Conservation (phyloP, 192 early-diverging fungal species). For the Geranomyces variabilis region DNA sequence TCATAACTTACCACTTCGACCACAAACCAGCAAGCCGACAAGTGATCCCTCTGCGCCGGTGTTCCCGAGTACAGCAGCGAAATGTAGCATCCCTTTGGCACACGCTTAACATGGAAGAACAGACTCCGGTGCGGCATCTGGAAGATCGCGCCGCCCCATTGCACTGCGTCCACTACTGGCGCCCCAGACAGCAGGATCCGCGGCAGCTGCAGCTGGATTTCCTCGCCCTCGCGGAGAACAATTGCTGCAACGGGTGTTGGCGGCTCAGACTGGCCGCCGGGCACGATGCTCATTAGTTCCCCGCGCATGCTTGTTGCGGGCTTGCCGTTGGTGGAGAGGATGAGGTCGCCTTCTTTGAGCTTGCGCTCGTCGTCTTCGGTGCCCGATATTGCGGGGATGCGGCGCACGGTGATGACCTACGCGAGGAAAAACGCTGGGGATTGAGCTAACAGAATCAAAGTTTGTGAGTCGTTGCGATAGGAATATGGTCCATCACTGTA, state of each 20-base stretch:
- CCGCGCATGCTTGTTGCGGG: conserved; percentile 34
- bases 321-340: conserved; percentile 32
- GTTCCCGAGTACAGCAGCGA: conserved; percentile 48
- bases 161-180: conserved; percentile 33
- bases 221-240: conserved; percentile 34
- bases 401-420: conserved; percentile 37
- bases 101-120: conserved; percentile 45
- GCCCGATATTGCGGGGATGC: conserved; percentile 28
- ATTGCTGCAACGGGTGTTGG: conserved; percentile 19
- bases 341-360: conserved; percentile 36
- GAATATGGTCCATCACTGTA: conserved; percentile 13
- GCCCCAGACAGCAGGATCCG: conserved; percentile 31
- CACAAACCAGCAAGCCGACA: conserved; percentile 42
- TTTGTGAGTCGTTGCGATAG: background rate
- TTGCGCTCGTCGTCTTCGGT: conserved; percentile 26
- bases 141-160: conserved; percentile 41
- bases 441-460: background rate
- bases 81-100: conserved; percentile 51
- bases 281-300: conserved; percentile 33
- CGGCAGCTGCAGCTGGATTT: conserved; percentile 20
- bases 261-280: background rate
- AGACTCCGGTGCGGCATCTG: conserved; percentile 54
- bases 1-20: conserved; percentile 34
- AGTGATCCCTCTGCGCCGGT: conserved; percentile 48
- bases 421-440: conserved; percentile 5